Percentiles rank a stretch among this genome's conserved stretches.
Conservation (phyloP, 2,329 filamentous ascomycete genomes). For the Lecanicillium sp. region DNA sequence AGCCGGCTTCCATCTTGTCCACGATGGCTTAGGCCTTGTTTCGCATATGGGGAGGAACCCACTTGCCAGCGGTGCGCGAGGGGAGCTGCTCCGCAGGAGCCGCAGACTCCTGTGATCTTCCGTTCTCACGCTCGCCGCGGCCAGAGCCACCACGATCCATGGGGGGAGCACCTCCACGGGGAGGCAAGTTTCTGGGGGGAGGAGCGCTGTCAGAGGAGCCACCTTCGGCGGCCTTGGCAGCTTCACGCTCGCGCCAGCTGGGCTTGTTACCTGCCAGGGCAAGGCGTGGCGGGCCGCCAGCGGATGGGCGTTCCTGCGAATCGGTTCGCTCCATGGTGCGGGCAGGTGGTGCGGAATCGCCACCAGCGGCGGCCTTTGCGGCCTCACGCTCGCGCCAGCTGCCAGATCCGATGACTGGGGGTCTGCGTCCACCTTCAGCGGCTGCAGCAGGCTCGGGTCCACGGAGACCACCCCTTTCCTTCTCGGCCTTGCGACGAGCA, state of each 20-base stretch:
- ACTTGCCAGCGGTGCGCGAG: slow-evolving; percentile 49
- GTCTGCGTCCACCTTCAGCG: slow-evolving; percentile 20
- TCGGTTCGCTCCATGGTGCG: slow-evolving; percentile 36
- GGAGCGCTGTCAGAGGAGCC: slow-evolving; percentile 34
- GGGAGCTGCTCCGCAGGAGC: slow-evolving; percentile 44
- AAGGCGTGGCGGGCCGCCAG: slow-evolving; percentile 51
- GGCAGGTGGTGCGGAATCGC: slow-evolving; percentile 19
- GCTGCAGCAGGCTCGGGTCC: slow-evolving; percentile 27
- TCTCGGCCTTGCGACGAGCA: slow-evolving; percentile 62
- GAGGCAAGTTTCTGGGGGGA: slow-evolving; percentile 28
- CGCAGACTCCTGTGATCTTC: slow-evolving; percentile 31
- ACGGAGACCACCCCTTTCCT: slow-evolving; percentile 32
- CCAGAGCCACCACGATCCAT: slow-evolving; percentile 36
- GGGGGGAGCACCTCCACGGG: slow-evolving; percentile 27
- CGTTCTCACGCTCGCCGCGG: slow-evolving; percentile 28
- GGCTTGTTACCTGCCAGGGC: slow-evolving; percentile 54
- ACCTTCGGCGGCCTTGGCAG: slow-evolving; percentile 32
- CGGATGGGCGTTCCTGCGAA: slow-evolving; percentile 34
- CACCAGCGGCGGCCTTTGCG: slow-evolving; percentile 20
- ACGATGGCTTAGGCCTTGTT: slow-evolving; percentile 18
- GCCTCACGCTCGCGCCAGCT: slow-evolving; percentile 36
- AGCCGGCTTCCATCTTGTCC: too few relatives aligned
- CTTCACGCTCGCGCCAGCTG: slow-evolving; percentile 69
- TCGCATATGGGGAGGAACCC: slow-evolving; percentile 43
- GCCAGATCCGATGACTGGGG: slow-evolving; percentile 26